Conservation (phyloP, 192 early-diverging fungal species). For the Allomyces macrogynus region DNA sequence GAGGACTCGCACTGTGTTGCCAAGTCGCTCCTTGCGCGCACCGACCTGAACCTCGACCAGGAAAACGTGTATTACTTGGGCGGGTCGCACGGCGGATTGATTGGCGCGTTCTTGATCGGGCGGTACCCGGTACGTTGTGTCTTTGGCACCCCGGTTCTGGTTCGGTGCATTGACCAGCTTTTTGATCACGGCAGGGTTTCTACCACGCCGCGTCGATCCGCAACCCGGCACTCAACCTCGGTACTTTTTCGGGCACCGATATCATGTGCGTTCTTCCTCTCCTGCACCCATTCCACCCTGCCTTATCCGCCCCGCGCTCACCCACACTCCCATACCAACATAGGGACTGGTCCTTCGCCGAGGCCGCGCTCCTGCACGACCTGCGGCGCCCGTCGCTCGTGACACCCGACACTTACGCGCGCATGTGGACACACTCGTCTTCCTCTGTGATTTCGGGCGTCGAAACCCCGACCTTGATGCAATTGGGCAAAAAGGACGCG, state of each 20-base stretch:
- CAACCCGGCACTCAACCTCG: slow-evolving; percentile 55
- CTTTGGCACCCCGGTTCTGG: neutral
- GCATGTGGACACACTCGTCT: slow-evolving; percentile 35
- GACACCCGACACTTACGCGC: slow-evolving; percentile 28
- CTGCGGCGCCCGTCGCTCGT: slow-evolving; percentile 32
- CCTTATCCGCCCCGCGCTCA: slow-evolving; percentile 22
- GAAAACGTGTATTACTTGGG: slow-evolving; percentile 36
- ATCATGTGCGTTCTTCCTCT: slow-evolving; percentile 1
- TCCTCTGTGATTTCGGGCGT: slow-evolving; percentile 30
- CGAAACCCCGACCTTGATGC: slow-evolving; percentile 37
- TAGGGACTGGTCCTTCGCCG: slow-evolving; percentile 47
- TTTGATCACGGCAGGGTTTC: slow-evolving; percentile 20
- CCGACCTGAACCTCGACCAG: slow-evolving; percentile 18
- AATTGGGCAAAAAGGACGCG: slow-evolving; percentile 44
- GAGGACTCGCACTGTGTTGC: slow-evolving; percentile 34
- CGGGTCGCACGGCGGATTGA: slow-evolving; percentile 54
- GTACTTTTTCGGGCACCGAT: slow-evolving; percentile 7
- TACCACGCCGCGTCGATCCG: slow-evolving; percentile 42
- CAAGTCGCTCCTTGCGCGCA: slow-evolving; percentile 2
- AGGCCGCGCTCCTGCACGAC: slow-evolving; percentile 33
- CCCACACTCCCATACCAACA: slow-evolving; percentile 19
- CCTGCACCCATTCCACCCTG: slow-evolving; percentile 2
- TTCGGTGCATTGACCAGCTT: too few relatives aligned
- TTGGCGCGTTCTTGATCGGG: slow-evolving; percentile 31
- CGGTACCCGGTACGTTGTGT: slow-evolving; percentile 15